phyloP scores from a whole-genome alignment of 78 protist genomes.

The Polysphondylium violaceum region DNA sequence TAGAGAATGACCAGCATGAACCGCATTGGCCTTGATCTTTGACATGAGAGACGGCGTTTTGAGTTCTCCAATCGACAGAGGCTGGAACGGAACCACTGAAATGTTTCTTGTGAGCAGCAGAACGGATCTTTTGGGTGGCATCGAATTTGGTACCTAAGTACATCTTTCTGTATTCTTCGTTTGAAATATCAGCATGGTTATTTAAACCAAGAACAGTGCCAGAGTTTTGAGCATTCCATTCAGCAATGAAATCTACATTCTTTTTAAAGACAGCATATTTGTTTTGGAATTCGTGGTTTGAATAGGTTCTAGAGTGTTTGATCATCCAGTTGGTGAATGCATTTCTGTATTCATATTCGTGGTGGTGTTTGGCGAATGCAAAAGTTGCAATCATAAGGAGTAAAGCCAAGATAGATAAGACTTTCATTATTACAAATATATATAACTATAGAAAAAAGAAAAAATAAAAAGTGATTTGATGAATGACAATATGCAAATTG shows the following conservation, averaged over 20 bases:
- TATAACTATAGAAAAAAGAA: too few relatives aligned
- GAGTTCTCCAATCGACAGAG: slow-evolving; percentile 12
- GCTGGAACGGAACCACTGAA: not conserved
- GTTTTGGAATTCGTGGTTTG: not conserved
- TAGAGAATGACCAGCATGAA: slow-evolving; percentile 85
- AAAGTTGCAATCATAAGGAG: too few relatives aligned
- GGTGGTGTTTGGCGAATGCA: too few relatives aligned
- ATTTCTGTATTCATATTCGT: not conserved
- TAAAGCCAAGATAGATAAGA: too few relatives aligned
- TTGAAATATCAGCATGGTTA: slow-evolving; percentile 16
- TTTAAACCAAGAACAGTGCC: not conserved
- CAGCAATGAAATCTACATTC: not conserved
- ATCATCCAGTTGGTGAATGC: not conserved
- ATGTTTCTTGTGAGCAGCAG: not conserved
- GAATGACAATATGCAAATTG: too few relatives aligned
- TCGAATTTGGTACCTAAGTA: slow-evolving; percentile 22
- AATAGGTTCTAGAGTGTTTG: not conserved
- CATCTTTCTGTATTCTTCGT: slow-evolving; percentile 21
- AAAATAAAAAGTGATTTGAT: too few relatives aligned
- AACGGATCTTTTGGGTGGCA: not conserved
- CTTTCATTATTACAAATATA: too few relatives aligned
- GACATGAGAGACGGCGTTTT: slow-evolving; percentile 13
- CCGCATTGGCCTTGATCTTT: slow-evolving; percentile 38
- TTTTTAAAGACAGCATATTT: not conserved
- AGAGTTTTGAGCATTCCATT: not conserved